Percentiles rank a stretch among this genome's conserved stretches.
Evolutionary conservation across 495 filamentous ascomycete species (phyloP).

Genomic region (Oidiodendron maius): DNA sequence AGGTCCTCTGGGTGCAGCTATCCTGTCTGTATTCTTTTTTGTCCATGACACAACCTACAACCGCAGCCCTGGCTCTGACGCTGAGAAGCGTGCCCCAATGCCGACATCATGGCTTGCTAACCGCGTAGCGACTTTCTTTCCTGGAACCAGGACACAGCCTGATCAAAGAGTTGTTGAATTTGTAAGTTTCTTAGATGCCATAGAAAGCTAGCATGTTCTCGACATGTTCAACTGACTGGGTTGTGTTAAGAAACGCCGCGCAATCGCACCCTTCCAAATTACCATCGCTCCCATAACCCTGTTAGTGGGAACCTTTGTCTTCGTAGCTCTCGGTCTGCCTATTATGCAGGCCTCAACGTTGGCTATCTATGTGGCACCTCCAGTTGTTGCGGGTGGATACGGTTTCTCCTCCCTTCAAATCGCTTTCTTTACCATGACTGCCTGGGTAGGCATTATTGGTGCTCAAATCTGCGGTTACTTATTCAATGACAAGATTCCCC

Average conservation of each 20-base stretch:
- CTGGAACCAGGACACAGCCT: not conserved
- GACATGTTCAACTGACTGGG: not conserved
- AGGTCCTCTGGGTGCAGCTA: not conserved
- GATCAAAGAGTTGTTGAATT: not conserved
- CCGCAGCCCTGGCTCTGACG: not conserved
- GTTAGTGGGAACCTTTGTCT: not conserved
- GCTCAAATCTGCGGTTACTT: not conserved
- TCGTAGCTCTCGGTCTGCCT: not conserved
- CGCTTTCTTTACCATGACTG: not conserved
- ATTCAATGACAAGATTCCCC: not conserved
- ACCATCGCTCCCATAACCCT: not conserved
- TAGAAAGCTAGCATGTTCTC: no score
- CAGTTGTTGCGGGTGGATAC: not conserved
- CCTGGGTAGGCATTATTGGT: not conserved
- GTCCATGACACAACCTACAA: not conserved
- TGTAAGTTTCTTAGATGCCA: not conserved
- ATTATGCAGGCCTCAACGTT: not conserved
- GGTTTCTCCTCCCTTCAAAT: not conserved
- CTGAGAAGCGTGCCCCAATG: not conserved
- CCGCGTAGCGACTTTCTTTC: not conserved
- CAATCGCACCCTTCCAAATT: not conserved
- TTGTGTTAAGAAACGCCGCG: not conserved
- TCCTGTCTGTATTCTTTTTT: not conserved
- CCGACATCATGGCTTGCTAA: not conserved
- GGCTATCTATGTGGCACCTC: not conserved